Evolutionary conservation across 495 filamentous ascomycete genomes (phyloP), one percentile per base, ranked within the genome.

Genomic region (Xylaria sp.): DNA sequence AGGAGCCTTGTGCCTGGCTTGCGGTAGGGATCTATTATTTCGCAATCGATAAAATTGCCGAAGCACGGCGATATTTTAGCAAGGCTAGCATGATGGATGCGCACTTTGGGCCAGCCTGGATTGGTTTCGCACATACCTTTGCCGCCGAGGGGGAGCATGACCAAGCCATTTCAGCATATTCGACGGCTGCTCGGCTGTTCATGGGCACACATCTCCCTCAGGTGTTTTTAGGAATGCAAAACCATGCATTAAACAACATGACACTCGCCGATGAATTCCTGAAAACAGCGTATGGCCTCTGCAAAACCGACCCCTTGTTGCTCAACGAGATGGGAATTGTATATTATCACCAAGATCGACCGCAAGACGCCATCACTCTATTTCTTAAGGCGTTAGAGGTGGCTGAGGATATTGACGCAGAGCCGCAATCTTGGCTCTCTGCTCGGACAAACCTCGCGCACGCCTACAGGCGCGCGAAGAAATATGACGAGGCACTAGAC

Each of bases 71-170:
- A 17, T 98, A 93, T 83, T 99, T 99, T 81, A 95, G 92, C 71
- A 99, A 99, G 85, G 92, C 96, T 15, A 94, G 91, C 72, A 92
- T 97, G 86, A 93, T 99, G 88, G 94, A 99, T 77, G 93, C 96
- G 37, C 96, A 98, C 82, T 98, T 97, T 74, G 97, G 96, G 6
- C 93, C 97, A 6, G 96, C 96, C 48, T 99, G 96, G 96, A 98
- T 99, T 71, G 96, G 96, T 11, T 99, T 99, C 81, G 96, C 96
- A 29, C 96, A 99, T 83, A 99, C 97, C 0, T 99, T 99, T 78
- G 97, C 96, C n/a, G 95, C 95, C n/a, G 96, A 99, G 81, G 96
- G 97, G 66, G 96, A 99, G 81, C 94, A 98, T 81, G 96, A 99
- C 78, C 96, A 99, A 82, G 96, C 96, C 64, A 97, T 99, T 71